Percentiles rank a stretch among this genome's conserved stretches.
Conservation (phyloP, 352 stramenopile species). For the Phytopythium delawarense region DNA sequence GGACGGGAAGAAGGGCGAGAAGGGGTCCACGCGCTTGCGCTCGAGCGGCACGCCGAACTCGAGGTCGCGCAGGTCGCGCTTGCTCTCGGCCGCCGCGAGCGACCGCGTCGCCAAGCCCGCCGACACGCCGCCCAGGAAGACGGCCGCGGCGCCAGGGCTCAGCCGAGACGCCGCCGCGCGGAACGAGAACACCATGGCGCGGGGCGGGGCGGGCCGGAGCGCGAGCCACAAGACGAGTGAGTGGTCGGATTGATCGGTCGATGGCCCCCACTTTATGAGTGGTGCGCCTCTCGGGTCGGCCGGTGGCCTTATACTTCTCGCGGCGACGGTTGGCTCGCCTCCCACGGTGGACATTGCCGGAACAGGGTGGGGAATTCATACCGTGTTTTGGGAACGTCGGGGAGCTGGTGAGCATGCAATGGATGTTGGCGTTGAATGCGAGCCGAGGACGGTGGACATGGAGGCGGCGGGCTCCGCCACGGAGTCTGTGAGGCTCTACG, state of each 20-base stretch:
- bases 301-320: not conserved
- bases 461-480: too few relatives aligned
- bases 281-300: not conserved
- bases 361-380: not conserved
- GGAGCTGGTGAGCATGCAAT: too few relatives aligned
- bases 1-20: conserved; percentile 87
- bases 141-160: conserved; percentile 31
- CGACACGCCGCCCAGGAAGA: conserved; percentile 52
- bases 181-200: conserved; percentile 61
- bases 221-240: too few relatives aligned
- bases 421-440: too few relatives aligned
- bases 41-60: conserved; percentile 85
- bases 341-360: not conserved
- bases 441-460: too few relatives aligned
- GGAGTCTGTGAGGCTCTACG: too few relatives aligned
- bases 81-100: conserved; percentile 34
- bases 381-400: not conserved
- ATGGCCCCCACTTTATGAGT: not conserved
- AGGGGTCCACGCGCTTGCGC: conserved; percentile 85
- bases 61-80: conserved; percentile 76
- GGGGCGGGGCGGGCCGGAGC: not conserved
- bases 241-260: not conserved
- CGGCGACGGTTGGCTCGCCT: not conserved
- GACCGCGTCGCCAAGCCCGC: conserved; percentile 39
- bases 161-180: conserved; percentile 27